Evolutionary conservation across 805 yeast species (phyloP), one percentile per base, ranked within the genome.

Genomic region (Yamadazyma nakazawae): DNA sequence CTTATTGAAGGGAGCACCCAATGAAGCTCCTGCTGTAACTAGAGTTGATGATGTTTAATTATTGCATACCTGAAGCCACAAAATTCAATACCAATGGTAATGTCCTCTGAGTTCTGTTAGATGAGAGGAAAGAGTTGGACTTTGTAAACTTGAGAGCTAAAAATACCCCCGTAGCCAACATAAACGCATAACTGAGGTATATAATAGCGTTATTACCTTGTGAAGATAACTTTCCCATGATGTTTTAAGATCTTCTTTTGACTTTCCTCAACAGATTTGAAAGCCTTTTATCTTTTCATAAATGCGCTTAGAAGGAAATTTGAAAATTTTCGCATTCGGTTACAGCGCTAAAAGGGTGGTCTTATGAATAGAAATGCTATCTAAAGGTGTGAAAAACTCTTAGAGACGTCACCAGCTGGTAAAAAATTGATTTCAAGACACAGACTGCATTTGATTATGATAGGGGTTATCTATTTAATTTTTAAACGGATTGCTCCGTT

Each of bases 1-100:
- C 47, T 49, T 49, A 45, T 45, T 40, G 43, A 13, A 32, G 18
- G 7, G 17, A 28, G 32, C 32, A 12, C 32, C 11, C 32, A 5
- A 24, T 6, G 18, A 34, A 14, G 18, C 14, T 35, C 14, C 25
- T n/a, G 12, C 16, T 8, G 7, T 39, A 13, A 17, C 19, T 36
- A 19, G 19, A 21, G 3, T 16, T 16, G 21, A 25, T 42, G 35
- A 21, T 26, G 13, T 19, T 35, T 42, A 17, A 5, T 28, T 36
- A 17, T 43, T 17, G 84, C 87, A 70, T 74, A 79, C 96, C 96
- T 54, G 95, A 83, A 42, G 97, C 97, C 45, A 91, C 81, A 62
- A 91, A 91, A 63, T 91, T 91, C 50, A 91, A 72, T 1, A 96
- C 86, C 55, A 91, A 70, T 0, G 96, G 96, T 13, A 88, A 30